Evolutionary conservation across 805 yeast genomes (phyloP).

Genomic region (Candida hungchunana): DNA sequence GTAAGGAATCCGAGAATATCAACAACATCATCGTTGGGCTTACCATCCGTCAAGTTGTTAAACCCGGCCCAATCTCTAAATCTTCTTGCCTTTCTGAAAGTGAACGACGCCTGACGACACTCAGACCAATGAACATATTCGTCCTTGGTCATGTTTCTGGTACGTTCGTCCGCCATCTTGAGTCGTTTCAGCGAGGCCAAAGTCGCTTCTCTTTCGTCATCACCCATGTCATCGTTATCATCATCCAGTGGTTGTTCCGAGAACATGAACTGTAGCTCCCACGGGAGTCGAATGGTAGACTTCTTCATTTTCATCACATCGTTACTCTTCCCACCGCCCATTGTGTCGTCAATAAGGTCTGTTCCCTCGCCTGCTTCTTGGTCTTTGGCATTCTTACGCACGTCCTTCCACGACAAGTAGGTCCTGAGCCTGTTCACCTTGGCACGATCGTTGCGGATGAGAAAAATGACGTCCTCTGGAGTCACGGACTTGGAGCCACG

Average conservation of each 20-base stretch:
- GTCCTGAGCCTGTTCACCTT: slow-evolving; percentile 90
- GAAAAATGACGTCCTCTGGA: slow-evolving; percentile 89
- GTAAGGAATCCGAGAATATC: slow-evolving; percentile 94
- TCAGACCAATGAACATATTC: slow-evolving; percentile 99
- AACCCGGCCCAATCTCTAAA: slow-evolving; percentile 97
- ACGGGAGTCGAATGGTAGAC: slow-evolving; percentile 79
- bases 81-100: slow-evolving; percentile 89
- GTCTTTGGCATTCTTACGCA: slow-evolving; percentile 74
- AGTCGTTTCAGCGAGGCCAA: slow-evolving; percentile 83
- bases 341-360: slow-evolving; percentile 43
- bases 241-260: slow-evolving; percentile 81
- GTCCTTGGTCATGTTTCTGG: slow-evolving; percentile 89
- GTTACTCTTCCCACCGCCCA: slow-evolving; percentile 36
- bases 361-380: slow-evolving; percentile 60
- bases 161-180: slow-evolving; percentile 91
- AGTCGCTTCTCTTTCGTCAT: slow-evolving; percentile 86
- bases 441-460: slow-evolving; percentile 90
- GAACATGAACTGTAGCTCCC: slow-evolving; percentile 95
- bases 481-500: slow-evolving; percentile 82
- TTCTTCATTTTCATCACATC: slow-evolving; percentile 58
- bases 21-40: slow-evolving; percentile 94
- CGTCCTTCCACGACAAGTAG: slow-evolving; percentile 94
- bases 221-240: slow-evolving; percentile 67
- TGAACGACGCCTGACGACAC: slow-evolving; percentile 95
- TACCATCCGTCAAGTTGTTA: slow-evolving; percentile 73